Evolutionary conservation across 2,329 filamentous ascomycete genomes (phyloP).

Genomic region (Aspergillus proliferans): DNA sequence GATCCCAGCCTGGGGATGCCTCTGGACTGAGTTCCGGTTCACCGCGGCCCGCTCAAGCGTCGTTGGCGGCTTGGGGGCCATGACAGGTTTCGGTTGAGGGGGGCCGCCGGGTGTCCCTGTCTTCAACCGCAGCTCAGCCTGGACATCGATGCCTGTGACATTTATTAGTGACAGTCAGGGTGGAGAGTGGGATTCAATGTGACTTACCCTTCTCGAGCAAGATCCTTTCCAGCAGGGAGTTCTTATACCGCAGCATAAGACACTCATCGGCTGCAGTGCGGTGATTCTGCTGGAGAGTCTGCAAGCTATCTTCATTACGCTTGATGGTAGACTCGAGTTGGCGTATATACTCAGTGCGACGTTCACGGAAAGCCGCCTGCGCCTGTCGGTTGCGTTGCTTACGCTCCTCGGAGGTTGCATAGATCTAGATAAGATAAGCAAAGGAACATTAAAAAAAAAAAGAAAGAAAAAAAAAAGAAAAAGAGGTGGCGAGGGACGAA

Average conservation of each 20-base stretch:
- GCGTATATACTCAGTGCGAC: constrained; percentile 98
- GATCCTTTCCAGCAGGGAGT: constrained; percentile 90
- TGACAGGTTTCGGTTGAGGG: constrained; percentile 52
- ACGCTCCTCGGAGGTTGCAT: constrained; percentile 95
- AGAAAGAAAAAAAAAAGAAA: constrained; percentile 2
- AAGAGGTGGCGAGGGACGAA: background rate
- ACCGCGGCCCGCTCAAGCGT: constrained; percentile 74
- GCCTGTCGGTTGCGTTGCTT: constrained; percentile 97
- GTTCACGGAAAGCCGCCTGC: constrained; percentile 93
- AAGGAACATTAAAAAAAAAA: constrained; percentile 3
- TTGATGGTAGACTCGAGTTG: constrained; percentile 96
- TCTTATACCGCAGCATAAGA: constrained; percentile 97
- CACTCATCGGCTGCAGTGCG: constrained; percentile 93
- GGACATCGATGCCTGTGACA: constrained; percentile 79
- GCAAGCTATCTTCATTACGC: constrained; percentile 88
- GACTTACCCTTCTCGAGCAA: constrained; percentile 81
- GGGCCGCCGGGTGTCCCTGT: constrained; percentile 76
- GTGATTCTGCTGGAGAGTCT: constrained; percentile 88
- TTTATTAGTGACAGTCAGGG: constrained; percentile 3
- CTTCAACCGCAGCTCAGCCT: constrained; percentile 89
- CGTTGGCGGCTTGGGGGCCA: constrained; percentile 65
- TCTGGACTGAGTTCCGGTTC: constrained; percentile 67
- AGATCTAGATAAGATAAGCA: constrained; percentile 60
- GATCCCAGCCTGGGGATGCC: constrained; percentile 62
- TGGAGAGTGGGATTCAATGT: background rate